Evolutionary conservation across 768 basidiomycete species (phyloP).

Genomic region (Filobasidium wieringae): DNA sequence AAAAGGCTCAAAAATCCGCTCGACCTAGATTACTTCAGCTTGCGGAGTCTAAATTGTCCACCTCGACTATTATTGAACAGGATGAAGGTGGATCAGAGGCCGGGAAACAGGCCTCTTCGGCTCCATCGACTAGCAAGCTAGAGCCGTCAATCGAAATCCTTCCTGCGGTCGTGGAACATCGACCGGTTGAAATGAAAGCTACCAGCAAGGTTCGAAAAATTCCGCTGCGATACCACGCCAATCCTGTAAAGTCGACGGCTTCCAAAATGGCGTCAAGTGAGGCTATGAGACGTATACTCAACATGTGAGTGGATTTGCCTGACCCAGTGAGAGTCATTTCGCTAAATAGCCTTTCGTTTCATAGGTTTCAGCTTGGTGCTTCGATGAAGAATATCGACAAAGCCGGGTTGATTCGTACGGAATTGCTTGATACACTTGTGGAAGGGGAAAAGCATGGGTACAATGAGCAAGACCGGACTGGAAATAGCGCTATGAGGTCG

Average conservation of each 20-base stretch:
- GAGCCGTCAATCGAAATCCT: slow-evolving; percentile 1
- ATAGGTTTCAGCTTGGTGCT: slow-evolving; percentile 21
- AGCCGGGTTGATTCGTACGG: slow-evolving; percentile 28
- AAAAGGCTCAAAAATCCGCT: background rate
- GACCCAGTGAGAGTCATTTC: background rate
- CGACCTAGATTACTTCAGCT: slow-evolving; percentile 3
- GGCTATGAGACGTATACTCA: slow-evolving; percentile 7
- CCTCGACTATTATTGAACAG: slow-evolving; percentile 6
- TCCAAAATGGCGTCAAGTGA: background rate
- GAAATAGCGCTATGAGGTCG: slow-evolving; percentile 25
- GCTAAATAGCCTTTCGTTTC: background rate
- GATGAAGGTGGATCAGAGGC: slow-evolving; percentile 5
- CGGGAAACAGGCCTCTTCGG: background rate
- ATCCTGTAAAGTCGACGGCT: background rate
- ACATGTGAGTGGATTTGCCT: background rate
- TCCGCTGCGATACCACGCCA: slow-evolving; percentile 2
- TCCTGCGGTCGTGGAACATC: background rate
- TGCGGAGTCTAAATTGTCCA: slow-evolving; percentile 2
- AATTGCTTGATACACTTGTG: slow-evolving; percentile 34
- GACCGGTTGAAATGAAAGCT: background rate
- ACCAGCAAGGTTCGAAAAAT: background rate
- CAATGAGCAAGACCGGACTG: slow-evolving; percentile 14
- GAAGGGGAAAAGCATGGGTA: slow-evolving; percentile 36
- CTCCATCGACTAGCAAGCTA: background rate
- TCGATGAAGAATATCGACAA: slow-evolving; percentile 28